These are phyloP conservation scores for Hirschfeldia incana DNA, from an alignment of 345 rosid genomes.

Conservation along the genomic window DNA sequence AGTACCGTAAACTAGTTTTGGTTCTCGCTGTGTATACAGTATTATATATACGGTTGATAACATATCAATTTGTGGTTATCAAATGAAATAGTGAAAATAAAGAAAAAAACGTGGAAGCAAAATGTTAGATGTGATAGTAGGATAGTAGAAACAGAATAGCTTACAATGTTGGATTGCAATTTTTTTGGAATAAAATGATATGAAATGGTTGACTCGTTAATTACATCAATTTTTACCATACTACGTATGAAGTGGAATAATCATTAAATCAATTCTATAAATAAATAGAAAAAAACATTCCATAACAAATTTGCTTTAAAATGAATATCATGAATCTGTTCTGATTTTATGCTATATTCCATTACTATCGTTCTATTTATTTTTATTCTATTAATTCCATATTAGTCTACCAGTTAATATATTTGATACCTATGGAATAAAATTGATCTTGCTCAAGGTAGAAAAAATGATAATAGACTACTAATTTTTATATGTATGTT, in stretches of 20 bases:
- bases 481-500: neutral
- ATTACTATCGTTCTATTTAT: too few species aligned
- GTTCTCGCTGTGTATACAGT: neutral
- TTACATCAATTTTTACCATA: too few species aligned
- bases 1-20: neutral
- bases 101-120: neutral
- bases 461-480: neutral
- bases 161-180: neutral
- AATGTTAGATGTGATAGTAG: neutral
- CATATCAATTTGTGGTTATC: neutral
- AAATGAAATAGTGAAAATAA: neutral
- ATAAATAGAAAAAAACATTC: too few species aligned
- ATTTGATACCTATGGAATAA: neutral
- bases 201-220: too few species aligned
- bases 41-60: neutral
- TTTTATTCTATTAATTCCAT: too few species aligned
- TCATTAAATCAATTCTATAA: too few species aligned
- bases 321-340: too few species aligned
- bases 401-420: neutral
- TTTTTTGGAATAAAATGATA: too few species aligned
- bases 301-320: too few species aligned
- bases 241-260: too few species aligned
- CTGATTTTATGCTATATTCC: too few species aligned
- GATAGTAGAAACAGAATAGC: neutral
- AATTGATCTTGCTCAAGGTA: neutral